phyloP scores from a whole-genome alignment of 108 stramenopile genomes.

The Skeletonema marinoi region DNA sequence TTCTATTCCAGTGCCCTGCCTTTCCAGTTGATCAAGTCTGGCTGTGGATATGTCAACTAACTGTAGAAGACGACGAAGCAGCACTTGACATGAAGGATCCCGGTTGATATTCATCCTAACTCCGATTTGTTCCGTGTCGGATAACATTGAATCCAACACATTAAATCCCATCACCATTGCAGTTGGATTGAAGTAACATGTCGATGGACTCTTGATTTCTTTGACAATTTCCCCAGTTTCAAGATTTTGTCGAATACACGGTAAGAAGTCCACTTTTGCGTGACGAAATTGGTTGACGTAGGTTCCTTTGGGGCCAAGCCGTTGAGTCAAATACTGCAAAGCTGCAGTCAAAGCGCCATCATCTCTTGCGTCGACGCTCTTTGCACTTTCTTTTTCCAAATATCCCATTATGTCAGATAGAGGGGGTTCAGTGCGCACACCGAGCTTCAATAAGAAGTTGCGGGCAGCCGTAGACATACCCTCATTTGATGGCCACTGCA shows the following conservation, averaged over 20 bases:
- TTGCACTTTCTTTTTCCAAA: conserved; percentile 31
- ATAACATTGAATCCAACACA: conserved; percentile 55
- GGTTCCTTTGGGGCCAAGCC: conserved; percentile 59
- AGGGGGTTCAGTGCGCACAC: conserved; percentile 59
- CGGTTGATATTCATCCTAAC: conserved; percentile 54
- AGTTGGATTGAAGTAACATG: conserved; percentile 56
- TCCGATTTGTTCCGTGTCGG: conserved; percentile 43
- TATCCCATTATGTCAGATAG: conserved; percentile 54
- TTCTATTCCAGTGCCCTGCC: conserved; percentile 1
- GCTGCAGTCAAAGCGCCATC: conserved; percentile 38
- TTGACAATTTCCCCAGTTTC: conserved; percentile 29
- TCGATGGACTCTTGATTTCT: conserved; percentile 48
- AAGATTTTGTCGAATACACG: conserved; percentile 54
- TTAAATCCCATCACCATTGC: conserved; percentile 71
- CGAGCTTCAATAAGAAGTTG: conserved; percentile 63
- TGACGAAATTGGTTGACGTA: conserved; percentile 56
- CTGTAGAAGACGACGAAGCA: conserved; percentile 55
- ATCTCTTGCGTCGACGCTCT: conserved; percentile 38
- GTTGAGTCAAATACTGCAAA: conserved; percentile 61
- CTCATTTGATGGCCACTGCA: conserved; percentile 73
- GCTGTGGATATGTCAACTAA: conserved; percentile 44
- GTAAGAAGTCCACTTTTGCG: conserved; percentile 54
- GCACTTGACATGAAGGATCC: conserved; percentile 51
- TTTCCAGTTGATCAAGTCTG: conserved; percentile 32
- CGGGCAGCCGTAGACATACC: conserved; percentile 62